These are phyloP conservation scores for Solanum tacnaense DNA, from an alignment of 257 asterid genomes.

Conservation along the genomic window DNA sequence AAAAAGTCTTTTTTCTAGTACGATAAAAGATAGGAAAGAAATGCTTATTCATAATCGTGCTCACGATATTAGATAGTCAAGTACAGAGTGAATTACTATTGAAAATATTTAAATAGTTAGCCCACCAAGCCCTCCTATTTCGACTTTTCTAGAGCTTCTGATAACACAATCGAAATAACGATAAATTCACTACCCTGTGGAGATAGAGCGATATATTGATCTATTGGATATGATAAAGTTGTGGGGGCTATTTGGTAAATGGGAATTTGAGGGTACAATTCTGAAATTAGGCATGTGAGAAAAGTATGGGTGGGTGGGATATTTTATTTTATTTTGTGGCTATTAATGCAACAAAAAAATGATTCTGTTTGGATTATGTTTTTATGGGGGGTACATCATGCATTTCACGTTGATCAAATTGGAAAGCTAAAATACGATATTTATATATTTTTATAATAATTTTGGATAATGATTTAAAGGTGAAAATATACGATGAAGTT, in stretches of 20 bases:
- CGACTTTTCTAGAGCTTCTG: too few species aligned
- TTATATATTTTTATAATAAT: background rate
- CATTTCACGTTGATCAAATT: background rate
- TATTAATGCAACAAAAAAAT: background rate
- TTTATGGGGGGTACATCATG: background rate
- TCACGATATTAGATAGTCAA: too few species aligned
- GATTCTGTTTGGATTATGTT: background rate
- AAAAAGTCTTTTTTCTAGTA: background rate
- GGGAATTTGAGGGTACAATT: background rate
- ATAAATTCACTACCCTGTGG: rapidly evolving
- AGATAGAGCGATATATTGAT: background rate
- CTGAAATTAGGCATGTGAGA: background rate
- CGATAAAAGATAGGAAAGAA: rapidly evolving
- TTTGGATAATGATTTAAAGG: background rate
- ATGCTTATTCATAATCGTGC: too few species aligned
- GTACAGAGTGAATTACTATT: background rate
- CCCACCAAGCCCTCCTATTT: background rate
- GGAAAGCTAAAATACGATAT: background rate
- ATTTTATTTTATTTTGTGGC: background rate
- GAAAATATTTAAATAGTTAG: too few species aligned
- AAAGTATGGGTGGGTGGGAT: background rate
- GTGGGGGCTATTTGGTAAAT: background rate
- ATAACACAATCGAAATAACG: rapidly evolving
- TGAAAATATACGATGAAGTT: background rate
- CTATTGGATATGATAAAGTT: background rate